Evolutionary conservation across 805 yeast genomes (phyloP).

Genomic region (Sugiyamaella lignohabitans): DNA sequence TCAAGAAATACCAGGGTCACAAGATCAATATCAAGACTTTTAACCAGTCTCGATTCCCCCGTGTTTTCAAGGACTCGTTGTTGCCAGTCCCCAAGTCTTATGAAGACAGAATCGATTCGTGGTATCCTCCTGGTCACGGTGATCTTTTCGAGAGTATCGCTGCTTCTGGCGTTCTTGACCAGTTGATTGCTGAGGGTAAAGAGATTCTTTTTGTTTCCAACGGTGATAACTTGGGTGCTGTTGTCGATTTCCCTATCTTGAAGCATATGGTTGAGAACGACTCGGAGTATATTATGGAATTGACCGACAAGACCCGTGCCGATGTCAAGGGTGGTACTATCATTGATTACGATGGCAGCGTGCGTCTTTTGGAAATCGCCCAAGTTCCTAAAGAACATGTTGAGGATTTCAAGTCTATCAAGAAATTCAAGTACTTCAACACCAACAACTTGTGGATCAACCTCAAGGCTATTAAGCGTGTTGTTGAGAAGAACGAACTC

Average conservation of each 20-base stretch:
- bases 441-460: constrained; percentile 98
- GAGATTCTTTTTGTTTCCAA: constrained; percentile 93
- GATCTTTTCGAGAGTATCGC: constrained; percentile 88
- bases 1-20: constrained; percentile 95
- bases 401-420: constrained; percentile 95
- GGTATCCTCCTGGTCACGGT: constrained; percentile 99
- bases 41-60: constrained; percentile 96
- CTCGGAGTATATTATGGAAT: constrained; percentile 95
- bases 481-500: constrained; percentile 75
- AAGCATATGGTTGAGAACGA: constrained; percentile 88
- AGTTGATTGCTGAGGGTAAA: constrained; percentile 84
- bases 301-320: constrained; percentile 97
- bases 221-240: constrained; percentile 98
- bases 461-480: constrained; percentile 86
- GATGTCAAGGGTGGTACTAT: constrained; percentile 99
- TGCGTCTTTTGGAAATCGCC: constrained; percentile 90
- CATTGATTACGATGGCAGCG: constrained; percentile 91
- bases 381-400: constrained; percentile 98
- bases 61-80: constrained; percentile 91
- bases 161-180: constrained; percentile 86
- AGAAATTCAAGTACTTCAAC: constrained; percentile 96
- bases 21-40: constrained; percentile 91
- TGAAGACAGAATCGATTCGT: constrained; percentile 70
- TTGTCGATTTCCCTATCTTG: constrained; percentile 85
- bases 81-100: constrained; percentile 82